Percentiles rank a stretch among this genome's conserved stretches.
phyloP scores from a whole-genome alignment of 176 grass and related monocot species.

The Zea mays region Zm-B73-REFERENCE-NAM-5.0 NC_050096.1:71034001-71034500 shows the following conservation, averaged over 20 bases:
- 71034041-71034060: too few relatives aligned
- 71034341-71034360: neutral
- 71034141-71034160: constrained; percentile 22
- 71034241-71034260: neutral
- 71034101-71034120: neutral
- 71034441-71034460: neutral
- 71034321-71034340: neutral
- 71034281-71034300: neutral
- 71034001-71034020: too few relatives aligned
- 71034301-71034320: neutral
- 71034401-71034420: neutral
- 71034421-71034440: neutral
- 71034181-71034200: constrained; percentile 57
- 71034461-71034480: neutral
- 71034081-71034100: neutral
- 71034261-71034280: neutral
- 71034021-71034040: too few relatives aligned
- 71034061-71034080: too few relatives aligned
- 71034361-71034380: neutral
- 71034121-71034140: neutral
- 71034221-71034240: neutral
- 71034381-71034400: neutral
- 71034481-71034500: neutral
- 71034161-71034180: constrained; percentile 43
- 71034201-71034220: constrained; percentile 52